phyloP scores from a whole-genome alignment of 1,139 yeast species.

The Yamadazyma mexicana region DNA sequence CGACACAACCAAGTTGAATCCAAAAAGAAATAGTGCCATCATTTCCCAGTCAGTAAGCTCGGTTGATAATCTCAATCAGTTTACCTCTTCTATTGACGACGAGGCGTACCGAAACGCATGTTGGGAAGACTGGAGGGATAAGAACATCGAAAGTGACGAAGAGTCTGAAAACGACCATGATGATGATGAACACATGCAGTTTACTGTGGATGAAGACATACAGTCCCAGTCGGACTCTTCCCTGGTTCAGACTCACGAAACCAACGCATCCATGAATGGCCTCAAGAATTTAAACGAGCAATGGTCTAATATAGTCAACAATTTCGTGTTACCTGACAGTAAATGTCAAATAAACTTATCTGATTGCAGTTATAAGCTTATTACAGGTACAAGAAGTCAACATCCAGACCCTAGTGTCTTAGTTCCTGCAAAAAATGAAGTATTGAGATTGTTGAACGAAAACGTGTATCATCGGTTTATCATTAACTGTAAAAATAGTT shows the following conservation, averaged over 20 bases:
- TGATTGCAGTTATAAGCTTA: slow-evolving; percentile 28
- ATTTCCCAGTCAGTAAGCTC: slow-evolving; percentile 13
- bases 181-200: slow-evolving; percentile 8
- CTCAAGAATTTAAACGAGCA: slow-evolving; percentile 8
- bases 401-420: slow-evolving; percentile 41
- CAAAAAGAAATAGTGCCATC: slow-evolving; percentile 6
- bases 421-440: slow-evolving; percentile 44
- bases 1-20: slow-evolving; percentile 4
- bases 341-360: slow-evolving; percentile 49
- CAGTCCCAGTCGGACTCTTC: slow-evolving; percentile 1
- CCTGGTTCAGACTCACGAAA: slow-evolving; percentile 7
- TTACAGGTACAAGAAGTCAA: slow-evolving; percentile 22
- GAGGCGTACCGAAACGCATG: slow-evolving; percentile 18
- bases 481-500: slow-evolving; percentile 9
- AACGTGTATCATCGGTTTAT: slow-evolving; percentile 34
- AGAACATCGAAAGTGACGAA: slow-evolving; percentile 20
- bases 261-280: background rate
- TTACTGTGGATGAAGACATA: slow-evolving; percentile 9
- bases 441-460: slow-evolving; percentile 44
- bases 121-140: slow-evolving; percentile 32
- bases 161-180: slow-evolving; percentile 15
- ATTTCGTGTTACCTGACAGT: slow-evolving; percentile 33
- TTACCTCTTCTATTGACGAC: slow-evolving; percentile 37
- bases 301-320: slow-evolving; percentile 32
- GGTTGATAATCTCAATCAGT: slow-evolving; percentile 25